These are phyloP conservation scores for Corymbia calophylla DNA, from an alignment of 441 rosid genomes.

Conservation along the genomic window DNA sequence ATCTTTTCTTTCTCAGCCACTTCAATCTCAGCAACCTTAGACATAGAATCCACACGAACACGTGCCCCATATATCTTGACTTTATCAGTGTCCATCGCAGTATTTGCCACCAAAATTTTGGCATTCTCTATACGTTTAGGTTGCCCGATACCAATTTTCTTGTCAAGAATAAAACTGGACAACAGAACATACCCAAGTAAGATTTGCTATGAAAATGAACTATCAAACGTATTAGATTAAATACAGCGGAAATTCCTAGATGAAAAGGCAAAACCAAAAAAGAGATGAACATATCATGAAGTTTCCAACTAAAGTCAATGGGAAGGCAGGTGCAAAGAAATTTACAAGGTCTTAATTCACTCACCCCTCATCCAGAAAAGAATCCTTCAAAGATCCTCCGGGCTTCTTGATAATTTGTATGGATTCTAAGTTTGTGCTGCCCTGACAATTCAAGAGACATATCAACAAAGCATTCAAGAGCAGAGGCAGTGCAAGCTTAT, in stretches of 20 bases:
- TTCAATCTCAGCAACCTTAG: slow-evolving; percentile 95
- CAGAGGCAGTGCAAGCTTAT: background rate
- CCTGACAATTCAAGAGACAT: slow-evolving; percentile 28
- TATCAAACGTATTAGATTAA: background rate
- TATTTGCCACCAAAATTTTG: slow-evolving; percentile 93
- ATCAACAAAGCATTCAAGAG: background rate
- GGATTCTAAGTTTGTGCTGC: slow-evolving; percentile 89
- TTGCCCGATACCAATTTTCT: slow-evolving; percentile 97
- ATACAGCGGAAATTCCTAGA: background rate
- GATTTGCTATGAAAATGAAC: background rate
- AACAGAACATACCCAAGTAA: background rate
- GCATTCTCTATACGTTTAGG: slow-evolving; percentile 97
- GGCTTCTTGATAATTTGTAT: slow-evolving; percentile 96
- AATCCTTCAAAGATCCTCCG: slow-evolving; percentile 84
- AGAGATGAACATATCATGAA: background rate
- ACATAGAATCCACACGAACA: slow-evolving; percentile 97
- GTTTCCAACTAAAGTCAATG: background rate
- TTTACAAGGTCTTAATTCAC: background rate
- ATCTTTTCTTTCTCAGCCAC: slow-evolving; percentile 97
- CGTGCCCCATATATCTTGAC: slow-evolving; percentile 99
- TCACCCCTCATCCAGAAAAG: slow-evolving; percentile 97
- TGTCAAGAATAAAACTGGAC: slow-evolving; percentile 92
- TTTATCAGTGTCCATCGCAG: slow-evolving; percentile 99
- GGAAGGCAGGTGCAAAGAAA: background rate
- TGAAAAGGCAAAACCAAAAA: background rate